phyloP scores from a whole-genome alignment of 257 asterid genomes.

The Nicotiana noctiflora region DNA sequence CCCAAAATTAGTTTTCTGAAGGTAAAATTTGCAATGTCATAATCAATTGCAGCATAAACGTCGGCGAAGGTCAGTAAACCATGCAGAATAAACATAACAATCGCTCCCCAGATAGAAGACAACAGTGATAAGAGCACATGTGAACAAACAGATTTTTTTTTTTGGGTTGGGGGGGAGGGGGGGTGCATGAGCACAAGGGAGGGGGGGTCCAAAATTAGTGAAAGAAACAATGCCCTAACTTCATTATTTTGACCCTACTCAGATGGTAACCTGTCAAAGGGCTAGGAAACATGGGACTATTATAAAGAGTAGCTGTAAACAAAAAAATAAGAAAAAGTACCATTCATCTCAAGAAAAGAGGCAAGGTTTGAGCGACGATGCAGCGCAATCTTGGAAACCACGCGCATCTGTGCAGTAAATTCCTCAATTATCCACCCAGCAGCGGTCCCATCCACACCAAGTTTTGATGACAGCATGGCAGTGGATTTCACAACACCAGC shows the following conservation, averaged over 20 bases:
- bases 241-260: background rate
- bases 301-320: background rate
- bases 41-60: background rate
- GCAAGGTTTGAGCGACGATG: slow-evolving; percentile 92
- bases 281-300: background rate
- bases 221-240: background rate
- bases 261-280: background rate
- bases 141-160: no score
- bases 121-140: no score
- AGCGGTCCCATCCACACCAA: slow-evolving; percentile 78
- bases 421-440: slow-evolving; percentile 88
- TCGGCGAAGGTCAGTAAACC: background rate
- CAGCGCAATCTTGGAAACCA: slow-evolving; percentile 89
- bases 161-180: no score
- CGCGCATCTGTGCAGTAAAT: slow-evolving; percentile 94
- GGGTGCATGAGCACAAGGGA: no score
- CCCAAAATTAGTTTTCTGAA: background rate
- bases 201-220: no score
- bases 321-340: slow-evolving; percentile 26
- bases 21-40: background rate
- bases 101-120: no score
- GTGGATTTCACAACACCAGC: slow-evolving; percentile 91
- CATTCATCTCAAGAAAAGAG: slow-evolving; percentile 71
- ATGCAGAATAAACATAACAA: no score
- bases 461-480: slow-evolving; percentile 53